phyloP scores from a whole-genome alignment of 2,329 filamentous ascomycete species.

The Beauveria caledonica region DNA sequence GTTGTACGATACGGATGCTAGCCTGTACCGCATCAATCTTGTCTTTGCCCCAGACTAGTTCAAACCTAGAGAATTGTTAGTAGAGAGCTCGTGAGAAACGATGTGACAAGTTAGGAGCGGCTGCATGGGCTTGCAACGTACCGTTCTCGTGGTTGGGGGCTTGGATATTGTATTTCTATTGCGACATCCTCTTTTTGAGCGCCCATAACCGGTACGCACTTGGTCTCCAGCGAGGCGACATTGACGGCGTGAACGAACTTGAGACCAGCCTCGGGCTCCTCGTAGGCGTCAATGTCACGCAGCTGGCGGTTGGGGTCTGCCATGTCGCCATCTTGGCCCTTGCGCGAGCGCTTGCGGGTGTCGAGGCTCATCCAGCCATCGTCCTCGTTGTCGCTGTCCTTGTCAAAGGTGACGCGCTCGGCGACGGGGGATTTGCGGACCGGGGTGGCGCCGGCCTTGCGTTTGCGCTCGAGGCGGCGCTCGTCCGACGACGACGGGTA shows the following conservation, averaged over 20 bases:
- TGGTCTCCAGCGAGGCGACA: slow-evolving; percentile 42
- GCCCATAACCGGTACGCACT: slow-evolving; percentile 42
- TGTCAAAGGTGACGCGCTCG: slow-evolving; percentile 42
- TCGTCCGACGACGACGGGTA: slow-evolving; percentile 34
- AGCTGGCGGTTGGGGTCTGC: slow-evolving; percentile 40
- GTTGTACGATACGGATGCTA: slow-evolving; percentile 60
- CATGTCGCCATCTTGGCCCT: slow-evolving; percentile 30
- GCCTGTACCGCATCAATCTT: slow-evolving; percentile 70
- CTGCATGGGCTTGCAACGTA: slow-evolving; percentile 27
- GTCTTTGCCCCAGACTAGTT: slow-evolving; percentile 71
- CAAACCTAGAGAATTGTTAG: slow-evolving; percentile 26
- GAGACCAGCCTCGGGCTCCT: slow-evolving; percentile 32
- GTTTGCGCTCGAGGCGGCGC: slow-evolving; percentile 36
- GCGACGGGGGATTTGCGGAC: slow-evolving; percentile 37
- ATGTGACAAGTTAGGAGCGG: no score
- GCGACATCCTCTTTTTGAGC: slow-evolving; percentile 44
- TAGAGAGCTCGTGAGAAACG: neutral
- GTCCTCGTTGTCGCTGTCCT: slow-evolving; percentile 42
- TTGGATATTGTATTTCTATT: slow-evolving; percentile 78
- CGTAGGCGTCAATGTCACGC: slow-evolving; percentile 37
- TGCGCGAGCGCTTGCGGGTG: slow-evolving; percentile 40
- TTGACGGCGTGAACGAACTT: slow-evolving; percentile 51
- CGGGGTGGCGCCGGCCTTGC: slow-evolving; percentile 31
- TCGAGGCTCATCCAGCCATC: slow-evolving; percentile 44
- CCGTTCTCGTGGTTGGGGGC: slow-evolving; percentile 59